Evolutionary conservation across 1,139 yeast species (phyloP), one percentile per base, ranked within the genome.

Genomic region (Wickerhamomyces sp.): DNA sequence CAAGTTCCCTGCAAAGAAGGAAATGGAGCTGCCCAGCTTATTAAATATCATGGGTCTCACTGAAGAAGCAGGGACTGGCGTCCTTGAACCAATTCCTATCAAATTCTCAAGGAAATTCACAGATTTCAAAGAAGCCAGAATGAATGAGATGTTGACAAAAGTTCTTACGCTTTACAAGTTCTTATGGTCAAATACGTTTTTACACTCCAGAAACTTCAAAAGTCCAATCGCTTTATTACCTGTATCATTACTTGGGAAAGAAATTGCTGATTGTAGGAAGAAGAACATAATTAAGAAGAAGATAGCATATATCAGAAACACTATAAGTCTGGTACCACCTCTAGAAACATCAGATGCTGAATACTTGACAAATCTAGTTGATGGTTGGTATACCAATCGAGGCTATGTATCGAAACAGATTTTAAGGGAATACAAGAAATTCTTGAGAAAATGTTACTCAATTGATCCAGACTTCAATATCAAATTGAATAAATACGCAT

Each of bases 401-500:
- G 7, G 18, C 3, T 33, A 33, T 5, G n/a, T 27, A 36, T 13
- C 44, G 44, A 13, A 37, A 26, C 2, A 38, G 35, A 37, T 39
- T 55, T 5, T 42, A 31, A 48, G 58, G 43, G 56, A 55, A 41
- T 56, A 56, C 23, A 55, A 54, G 40, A 54, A 55, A 35, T 37
- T 57, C 41, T 32, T 58, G 40, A 51, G 53, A 36, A 49, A 41
- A 23, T 46, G 52, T 1, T 59, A 52, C 35, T 46, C 49, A 9
- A 45, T 57, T 30, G 54, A 51, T 26, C 42, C 41, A 26, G 45
- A 52, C 2, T 52, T 46, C 37, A 43, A 58, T 33, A 37, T 50
- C 11, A 27, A n/a, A 4, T 35, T 53, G 40, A 56, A 52, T 44
- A 49, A 49, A 33, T 47, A 49, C 44, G 54, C 61, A 29, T 39